Percentiles rank a stretch among this genome's conserved stretches.
phyloP scores from a whole-genome alignment of 148 eudicot genomes.

The Euryodendron excelsum region DNA sequence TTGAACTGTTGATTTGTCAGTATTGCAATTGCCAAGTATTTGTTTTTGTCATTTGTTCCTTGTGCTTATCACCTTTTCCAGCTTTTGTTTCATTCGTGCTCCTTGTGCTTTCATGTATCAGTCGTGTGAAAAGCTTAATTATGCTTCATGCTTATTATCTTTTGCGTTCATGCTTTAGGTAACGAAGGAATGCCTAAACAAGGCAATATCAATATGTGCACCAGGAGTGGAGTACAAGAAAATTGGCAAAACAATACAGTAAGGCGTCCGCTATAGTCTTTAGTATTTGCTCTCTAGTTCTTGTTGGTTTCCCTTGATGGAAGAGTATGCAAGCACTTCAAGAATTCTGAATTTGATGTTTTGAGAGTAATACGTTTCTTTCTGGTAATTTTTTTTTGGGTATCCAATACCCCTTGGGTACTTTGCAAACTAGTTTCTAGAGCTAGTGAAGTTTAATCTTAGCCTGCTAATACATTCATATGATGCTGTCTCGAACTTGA shows the following conservation, averaged over 20 bases:
- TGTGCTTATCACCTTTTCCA: background rate
- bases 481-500: background rate
- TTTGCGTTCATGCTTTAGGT: constrained; percentile 45
- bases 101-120: background rate
- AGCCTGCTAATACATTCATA: background rate
- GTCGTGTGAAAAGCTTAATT: background rate
- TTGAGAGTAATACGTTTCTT: background rate
- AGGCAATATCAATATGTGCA: constrained; percentile 89
- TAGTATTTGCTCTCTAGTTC: background rate
- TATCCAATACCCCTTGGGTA: background rate
- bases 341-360: background rate
- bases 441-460: background rate
- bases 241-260: constrained; percentile 91
- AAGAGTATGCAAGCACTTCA: background rate
- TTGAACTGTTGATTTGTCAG: background rate
- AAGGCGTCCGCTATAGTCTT: constrained; percentile 29
- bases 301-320: background rate
- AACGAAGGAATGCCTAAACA: constrained; percentile 84
- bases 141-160: background rate
- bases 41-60: background rate
- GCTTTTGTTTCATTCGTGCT: background rate
- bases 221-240: constrained; percentile 85
- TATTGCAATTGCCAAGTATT: background rate
- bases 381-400: background rate
- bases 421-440: constrained; percentile 1